These are phyloP conservation scores for Coemansia sp. DNA, from an alignment of 192 early-diverging fungal species.

Conservation along the genomic window DNA sequence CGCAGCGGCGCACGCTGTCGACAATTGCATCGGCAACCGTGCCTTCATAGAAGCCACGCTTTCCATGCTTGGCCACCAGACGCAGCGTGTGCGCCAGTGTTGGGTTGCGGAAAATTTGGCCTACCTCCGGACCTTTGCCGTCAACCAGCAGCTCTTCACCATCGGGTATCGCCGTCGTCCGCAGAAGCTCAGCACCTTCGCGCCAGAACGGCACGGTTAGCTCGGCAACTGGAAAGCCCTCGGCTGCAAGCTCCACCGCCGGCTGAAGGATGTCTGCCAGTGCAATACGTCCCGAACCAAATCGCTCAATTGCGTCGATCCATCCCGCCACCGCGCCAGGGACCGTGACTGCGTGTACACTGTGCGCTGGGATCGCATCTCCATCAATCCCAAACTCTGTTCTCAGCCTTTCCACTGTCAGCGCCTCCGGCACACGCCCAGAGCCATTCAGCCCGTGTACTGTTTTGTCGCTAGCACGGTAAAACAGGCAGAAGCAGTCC, in stretches of 20 bases:
- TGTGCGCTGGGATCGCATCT: slow-evolving; percentile 36
- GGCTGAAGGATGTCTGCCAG: slow-evolving; percentile 63
- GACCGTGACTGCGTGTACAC: slow-evolving; percentile 62
- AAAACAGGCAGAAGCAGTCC: slow-evolving; percentile 79
- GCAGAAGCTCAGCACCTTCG: slow-evolving; percentile 21
- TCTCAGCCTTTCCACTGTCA: slow-evolving; percentile 58
- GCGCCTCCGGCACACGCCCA: slow-evolving; percentile 57
- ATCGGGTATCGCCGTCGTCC: slow-evolving; percentile 13
- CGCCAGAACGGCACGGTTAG: slow-evolving; percentile 54
- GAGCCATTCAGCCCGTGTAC: slow-evolving; percentile 66
- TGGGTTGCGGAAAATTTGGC: slow-evolving; percentile 65
- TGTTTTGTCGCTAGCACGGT: slow-evolving; percentile 59
- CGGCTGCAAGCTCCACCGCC: slow-evolving; percentile 68
- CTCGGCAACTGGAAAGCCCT: slow-evolving; percentile 64
- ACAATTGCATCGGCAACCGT: slow-evolving; percentile 68
- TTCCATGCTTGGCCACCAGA: slow-evolving; percentile 53
- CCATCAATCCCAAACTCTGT: slow-evolving; percentile 24
- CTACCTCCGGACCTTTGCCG: slow-evolving; percentile 55
- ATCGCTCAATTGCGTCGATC: slow-evolving; percentile 63
- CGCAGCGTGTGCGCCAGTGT: slow-evolving; percentile 54
- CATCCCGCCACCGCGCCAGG: slow-evolving; percentile 77
- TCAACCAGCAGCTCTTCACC: slow-evolving; percentile 57
- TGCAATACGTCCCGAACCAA: slow-evolving; percentile 64
- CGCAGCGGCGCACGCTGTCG: slow-evolving; percentile 48
- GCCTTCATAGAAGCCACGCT: slow-evolving; percentile 70